Evolutionary conservation across 2,329 filamentous ascomycete species (phyloP), one percentile per base, ranked within the genome.

Genomic region (Xenoacremonium recifei): DNA sequence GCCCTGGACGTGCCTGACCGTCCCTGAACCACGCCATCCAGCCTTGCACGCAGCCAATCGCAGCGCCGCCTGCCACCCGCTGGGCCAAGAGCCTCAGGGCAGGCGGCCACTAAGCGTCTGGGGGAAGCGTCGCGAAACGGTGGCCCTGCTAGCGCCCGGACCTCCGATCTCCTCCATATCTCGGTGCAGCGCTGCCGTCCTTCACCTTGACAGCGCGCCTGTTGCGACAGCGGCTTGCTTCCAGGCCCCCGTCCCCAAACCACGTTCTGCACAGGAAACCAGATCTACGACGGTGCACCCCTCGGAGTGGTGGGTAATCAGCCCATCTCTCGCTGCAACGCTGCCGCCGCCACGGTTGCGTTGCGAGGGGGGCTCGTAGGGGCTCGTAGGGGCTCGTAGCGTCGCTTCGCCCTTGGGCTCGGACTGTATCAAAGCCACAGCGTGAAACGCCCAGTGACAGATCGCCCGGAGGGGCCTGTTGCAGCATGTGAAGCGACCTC

Each of bases 311-410:
- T 43, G 45, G 47, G 33, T 36, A 41, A 39, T 50, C 46, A 38
- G 48, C 48, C 49, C 47, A 51, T 50, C 48, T 39, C 32, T 27
- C 9, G 23, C 13, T 27, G n/a, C n/a, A n/a, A n/a, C n/a, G n/a
- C n/a, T n/a, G n/a, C n/a, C n/a, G n/a, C n/a, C n/a, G n/a, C n/a
- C n/a, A n/a, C n/a, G n/a, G n/a, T n/a, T n/a, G n/a, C n/a, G n/a
- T n/a, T n/a, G n/a, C n/a, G n/a, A n/a, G n/a, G n/a, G n/a, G n/a
- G n/a, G n/a, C n/a, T n/a, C n/a, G n/a, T n/a, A n/a, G n/a, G n/a
- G n/a, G n/a, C n/a, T n/a, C n/a, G n/a, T n/a, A n/a, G n/a, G n/a
- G 29, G 23, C 7, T 13, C 9, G 23, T 27, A 27, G 23, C 23
- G 13, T 27, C 23, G 23, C 12, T 15, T 31, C 29, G 29, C 29